These are phyloP conservation scores for Agastache rugosa DNA, from an alignment of 257 asterid species.

Conservation along the genomic window DNA sequence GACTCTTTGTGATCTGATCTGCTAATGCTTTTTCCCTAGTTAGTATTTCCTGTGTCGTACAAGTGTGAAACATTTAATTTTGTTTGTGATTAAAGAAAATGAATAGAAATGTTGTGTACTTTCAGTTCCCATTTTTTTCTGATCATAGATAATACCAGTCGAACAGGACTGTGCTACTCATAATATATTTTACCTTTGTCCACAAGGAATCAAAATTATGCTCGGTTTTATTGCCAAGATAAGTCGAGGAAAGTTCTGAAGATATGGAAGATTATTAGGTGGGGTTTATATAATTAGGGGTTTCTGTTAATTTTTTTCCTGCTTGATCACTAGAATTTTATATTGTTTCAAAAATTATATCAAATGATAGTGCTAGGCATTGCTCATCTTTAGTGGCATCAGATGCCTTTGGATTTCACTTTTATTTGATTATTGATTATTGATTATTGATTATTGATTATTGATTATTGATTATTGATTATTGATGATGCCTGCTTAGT, in stretches of 20 bases:
- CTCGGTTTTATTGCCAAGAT: background rate
- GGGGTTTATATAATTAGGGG: background rate
- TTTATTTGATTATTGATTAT: too few relatives aligned
- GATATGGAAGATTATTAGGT: background rate
- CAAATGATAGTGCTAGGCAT: background rate
- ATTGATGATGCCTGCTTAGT: slow-evolving; percentile 13
- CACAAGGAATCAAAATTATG: background rate
- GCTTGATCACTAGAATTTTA: background rate
- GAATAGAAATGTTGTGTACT: background rate
- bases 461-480: too few relatives aligned
- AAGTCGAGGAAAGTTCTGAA: background rate
- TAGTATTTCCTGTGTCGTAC: background rate
- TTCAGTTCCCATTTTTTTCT: background rate
- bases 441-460: background rate
- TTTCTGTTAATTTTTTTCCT: background rate
- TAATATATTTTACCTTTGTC: background rate
- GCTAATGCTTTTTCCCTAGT: background rate
- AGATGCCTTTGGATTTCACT: background rate
- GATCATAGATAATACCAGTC: background rate
- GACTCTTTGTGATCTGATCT: background rate
- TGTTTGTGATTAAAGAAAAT: background rate
- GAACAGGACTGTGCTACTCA: background rate
- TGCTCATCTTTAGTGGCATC: slow-evolving; percentile 6
- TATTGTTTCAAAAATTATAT: background rate
- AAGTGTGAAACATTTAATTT: background rate